A percentile compares a stretch with the other conserved stretches of the same genome.
phyloP scores from a whole-genome alignment of 164 flowering plant genomes.

The Saururus chinensis region DNA sequence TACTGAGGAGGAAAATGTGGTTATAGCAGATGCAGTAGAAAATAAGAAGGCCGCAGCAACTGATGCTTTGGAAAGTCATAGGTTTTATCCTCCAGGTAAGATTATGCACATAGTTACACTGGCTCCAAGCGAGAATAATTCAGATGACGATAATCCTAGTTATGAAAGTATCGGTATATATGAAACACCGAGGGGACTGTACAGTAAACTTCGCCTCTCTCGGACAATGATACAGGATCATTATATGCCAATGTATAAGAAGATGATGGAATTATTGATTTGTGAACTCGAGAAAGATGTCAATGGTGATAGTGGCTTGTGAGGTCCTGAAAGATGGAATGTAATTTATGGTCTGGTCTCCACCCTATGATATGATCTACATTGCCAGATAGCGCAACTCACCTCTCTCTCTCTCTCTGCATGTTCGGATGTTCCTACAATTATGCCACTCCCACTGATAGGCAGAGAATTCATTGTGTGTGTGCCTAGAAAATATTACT shows the following conservation, averaged over 20 bases:
- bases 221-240: conserved; percentile 92
- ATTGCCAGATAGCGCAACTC: too few species aligned
- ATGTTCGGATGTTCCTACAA: too few species aligned
- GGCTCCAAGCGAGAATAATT: conserved; percentile 16
- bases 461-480: too few species aligned
- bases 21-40: conserved; percentile 35
- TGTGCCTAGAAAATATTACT: too few species aligned
- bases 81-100: conserved; percentile 78
- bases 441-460: too few species aligned
- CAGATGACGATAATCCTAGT: conserved; percentile 15
- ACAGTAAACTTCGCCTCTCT: conserved; percentile 80
- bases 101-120: conserved; percentile 75
- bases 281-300: conserved; percentile 48
- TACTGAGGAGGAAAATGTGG: conserved; percentile 46
- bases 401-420: too few species aligned
- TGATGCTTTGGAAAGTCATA: conserved; percentile 42
- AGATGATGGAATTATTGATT: conserved; percentile 70
- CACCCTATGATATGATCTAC: background rate
- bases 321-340: background rate
- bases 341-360: background rate
- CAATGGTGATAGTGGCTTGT: conserved; percentile 11
- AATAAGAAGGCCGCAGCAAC: conserved; percentile 22
- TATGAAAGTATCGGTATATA: conserved; percentile 53
- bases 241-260: conserved; percentile 93
- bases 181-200: conserved; percentile 72